Evolutionary conservation across 1,139 yeast genomes (phyloP).

Genomic region (Scheffersomyces stambukii): DNA sequence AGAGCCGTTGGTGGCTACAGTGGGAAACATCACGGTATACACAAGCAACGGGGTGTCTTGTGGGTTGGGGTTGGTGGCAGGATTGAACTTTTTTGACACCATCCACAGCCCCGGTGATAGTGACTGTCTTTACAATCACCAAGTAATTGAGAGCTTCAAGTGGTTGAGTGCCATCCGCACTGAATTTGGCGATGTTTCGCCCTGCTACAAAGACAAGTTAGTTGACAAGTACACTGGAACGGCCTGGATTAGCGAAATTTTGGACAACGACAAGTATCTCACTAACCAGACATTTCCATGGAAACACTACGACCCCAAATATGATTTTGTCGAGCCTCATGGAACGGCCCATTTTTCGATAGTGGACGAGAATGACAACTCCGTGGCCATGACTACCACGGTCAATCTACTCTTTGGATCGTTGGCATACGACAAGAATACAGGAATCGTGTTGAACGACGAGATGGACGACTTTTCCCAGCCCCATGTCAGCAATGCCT

Average conservation of each 20-base stretch:
- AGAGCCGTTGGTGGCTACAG: constrained; percentile 47
- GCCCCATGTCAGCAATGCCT: constrained; percentile 67
- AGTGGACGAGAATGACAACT: constrained; percentile 65
- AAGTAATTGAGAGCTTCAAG: constrained; percentile 81
- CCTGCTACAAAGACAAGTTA: constrained; percentile 19
- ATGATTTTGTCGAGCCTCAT: constrained; percentile 68
- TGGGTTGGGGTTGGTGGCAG: constrained; percentile 79
- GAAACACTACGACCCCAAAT: constrained; percentile 74
- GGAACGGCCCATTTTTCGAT: constrained; percentile 88
- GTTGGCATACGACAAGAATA: constrained; percentile 68
- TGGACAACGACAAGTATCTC: constrained; percentile 40
- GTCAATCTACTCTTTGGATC: constrained; percentile 86
- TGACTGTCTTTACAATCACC: constrained; percentile 50
- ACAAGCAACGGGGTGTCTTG: constrained; percentile 79
- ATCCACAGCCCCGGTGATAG: constrained; percentile 17
- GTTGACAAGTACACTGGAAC: constrained; percentile 25
- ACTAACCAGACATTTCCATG: constrained; percentile 60
- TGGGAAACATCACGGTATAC: constrained; percentile 49
- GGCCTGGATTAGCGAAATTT: constrained; percentile 56
- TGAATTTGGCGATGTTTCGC: constrained; percentile 63
- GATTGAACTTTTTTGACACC: constrained; percentile 56
- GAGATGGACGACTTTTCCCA: constrained; percentile 96
- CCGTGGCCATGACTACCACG: constrained; percentile 86
- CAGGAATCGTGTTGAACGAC: constrained; percentile 82
- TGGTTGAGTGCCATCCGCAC: constrained; percentile 89